Conservation (phyloP, 139 green algal genomes). For the Auxenochlorella pyrenoidosa region DNA sequence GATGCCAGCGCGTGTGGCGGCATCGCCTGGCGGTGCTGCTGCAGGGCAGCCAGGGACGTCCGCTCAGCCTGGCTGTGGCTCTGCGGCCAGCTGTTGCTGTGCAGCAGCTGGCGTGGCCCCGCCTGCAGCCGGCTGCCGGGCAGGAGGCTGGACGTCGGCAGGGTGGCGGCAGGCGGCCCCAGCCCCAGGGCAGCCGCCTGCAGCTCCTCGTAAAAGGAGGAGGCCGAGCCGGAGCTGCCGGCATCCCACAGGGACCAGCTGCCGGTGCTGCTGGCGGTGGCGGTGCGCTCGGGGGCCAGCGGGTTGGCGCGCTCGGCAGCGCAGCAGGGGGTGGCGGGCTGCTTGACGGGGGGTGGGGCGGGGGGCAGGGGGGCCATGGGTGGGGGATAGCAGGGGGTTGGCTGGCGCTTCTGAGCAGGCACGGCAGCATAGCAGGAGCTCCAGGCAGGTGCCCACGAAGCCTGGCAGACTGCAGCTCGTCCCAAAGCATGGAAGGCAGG, state of each 20-base stretch:
- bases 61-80: no score
- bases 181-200: not conserved
- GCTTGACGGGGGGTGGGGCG: no score
- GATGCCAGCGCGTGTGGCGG: not conserved
- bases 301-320: not conserved
- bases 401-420: not conserved
- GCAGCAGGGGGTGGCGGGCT: not conserved
- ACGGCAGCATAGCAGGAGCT: not conserved
- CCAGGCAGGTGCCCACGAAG: no score
- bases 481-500: no score
- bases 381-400: no score
- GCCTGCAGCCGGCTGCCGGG: not conserved
- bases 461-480: no score
- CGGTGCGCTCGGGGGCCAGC: not conserved
- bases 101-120: not conserved
- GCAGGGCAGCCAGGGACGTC: no score
- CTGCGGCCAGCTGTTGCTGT: not conserved
- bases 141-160: not conserved
- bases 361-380: not conserved
- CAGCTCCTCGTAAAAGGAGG: constrained; percentile 31
- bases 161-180: not conserved
- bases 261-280: not conserved
- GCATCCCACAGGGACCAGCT: constrained; percentile 5
- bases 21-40: not conserved
- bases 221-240: not conserved